Conservation (phyloP, 192 early-diverging fungal species). For the Podochytrium sp. region DNA sequence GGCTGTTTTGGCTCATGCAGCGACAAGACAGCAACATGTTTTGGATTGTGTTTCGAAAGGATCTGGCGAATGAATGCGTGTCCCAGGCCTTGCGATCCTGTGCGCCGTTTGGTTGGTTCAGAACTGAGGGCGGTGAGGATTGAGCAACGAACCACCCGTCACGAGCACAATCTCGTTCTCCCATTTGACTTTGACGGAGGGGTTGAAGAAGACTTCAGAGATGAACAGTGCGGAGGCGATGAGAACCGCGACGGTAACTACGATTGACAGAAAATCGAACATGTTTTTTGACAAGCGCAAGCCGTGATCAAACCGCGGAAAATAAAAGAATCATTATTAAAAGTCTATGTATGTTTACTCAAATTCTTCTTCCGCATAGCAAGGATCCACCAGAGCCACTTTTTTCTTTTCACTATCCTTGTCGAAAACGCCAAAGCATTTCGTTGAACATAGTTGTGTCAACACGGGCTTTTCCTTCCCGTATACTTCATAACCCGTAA, state of each 20-base stretch:
- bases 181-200: slow-evolving; percentile 48
- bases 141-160: slow-evolving; percentile 58
- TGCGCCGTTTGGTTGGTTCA: neutral
- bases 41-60: slow-evolving; percentile 34
- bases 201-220: neutral
- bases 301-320: too few relatives aligned
- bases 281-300: neutral
- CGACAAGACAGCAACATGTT: slow-evolving; percentile 62
- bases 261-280: neutral
- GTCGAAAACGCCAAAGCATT: slow-evolving; percentile 1
- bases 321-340: too few relatives aligned
- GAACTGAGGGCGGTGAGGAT: neutral
- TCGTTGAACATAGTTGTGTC: slow-evolving; percentile 1
- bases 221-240: neutral
- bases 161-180: slow-evolving; percentile 63
- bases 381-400: neutral
- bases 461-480: slow-evolving; percentile 12
- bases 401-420: neutral
- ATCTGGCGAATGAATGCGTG: slow-evolving; percentile 50
- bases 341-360: too few relatives aligned
- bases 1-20: slow-evolving; percentile 4
- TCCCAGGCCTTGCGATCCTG: slow-evolving; percentile 61
- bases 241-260: neutral
- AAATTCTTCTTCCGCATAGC: neutral
- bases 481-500: slow-evolving; percentile 13